These are phyloP conservation scores for Striga hermonthica DNA, from an alignment of 305 asterid genomes.

Conservation along the genomic window DNA sequence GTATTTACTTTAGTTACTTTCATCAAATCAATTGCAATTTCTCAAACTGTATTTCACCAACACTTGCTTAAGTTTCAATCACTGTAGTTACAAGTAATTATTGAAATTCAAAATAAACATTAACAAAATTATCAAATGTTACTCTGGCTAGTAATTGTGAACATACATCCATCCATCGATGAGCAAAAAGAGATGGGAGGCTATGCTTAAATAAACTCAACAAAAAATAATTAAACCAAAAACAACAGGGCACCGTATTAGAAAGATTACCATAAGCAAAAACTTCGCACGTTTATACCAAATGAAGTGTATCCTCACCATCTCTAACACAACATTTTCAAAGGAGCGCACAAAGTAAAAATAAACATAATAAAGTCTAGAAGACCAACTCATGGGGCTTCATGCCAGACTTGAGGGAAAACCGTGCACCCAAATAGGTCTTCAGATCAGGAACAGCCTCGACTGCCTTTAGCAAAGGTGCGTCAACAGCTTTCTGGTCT, in stretches of 20 bases:
- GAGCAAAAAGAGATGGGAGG: too few species aligned
- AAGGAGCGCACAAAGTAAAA: slow-evolving; percentile 1
- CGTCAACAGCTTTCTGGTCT: slow-evolving; percentile 63
- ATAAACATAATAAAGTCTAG: slow-evolving; percentile 33
- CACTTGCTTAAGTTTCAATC: too few species aligned
- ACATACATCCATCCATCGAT: too few species aligned
- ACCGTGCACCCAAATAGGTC: slow-evolving; percentile 68
- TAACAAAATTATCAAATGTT: too few species aligned
- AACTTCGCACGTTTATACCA: slow-evolving; percentile 15
- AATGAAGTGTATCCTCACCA: slow-evolving; percentile 28
- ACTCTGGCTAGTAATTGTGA: too few species aligned
- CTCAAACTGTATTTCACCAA: too few species aligned
- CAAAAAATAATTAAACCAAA: too few species aligned
- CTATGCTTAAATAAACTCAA: too few species aligned
- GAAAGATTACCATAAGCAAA: not conserved
- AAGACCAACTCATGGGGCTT: slow-evolving; percentile 77
- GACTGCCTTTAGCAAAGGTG: slow-evolving; percentile 49
- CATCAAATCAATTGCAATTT: too few species aligned
- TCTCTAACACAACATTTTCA: slow-evolving; percentile 24
- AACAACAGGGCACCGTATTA: not conserved
- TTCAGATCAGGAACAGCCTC: slow-evolving; percentile 64
- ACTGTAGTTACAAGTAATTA: too few species aligned
- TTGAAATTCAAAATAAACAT: too few species aligned
- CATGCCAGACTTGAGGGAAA: slow-evolving; percentile 70
- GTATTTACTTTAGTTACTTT: too few species aligned